These are phyloP conservation scores for Hymenotorrendiella dingleyae DNA, from an alignment of 2,329 filamentous ascomycete genomes.

Conservation along the genomic window DNA sequence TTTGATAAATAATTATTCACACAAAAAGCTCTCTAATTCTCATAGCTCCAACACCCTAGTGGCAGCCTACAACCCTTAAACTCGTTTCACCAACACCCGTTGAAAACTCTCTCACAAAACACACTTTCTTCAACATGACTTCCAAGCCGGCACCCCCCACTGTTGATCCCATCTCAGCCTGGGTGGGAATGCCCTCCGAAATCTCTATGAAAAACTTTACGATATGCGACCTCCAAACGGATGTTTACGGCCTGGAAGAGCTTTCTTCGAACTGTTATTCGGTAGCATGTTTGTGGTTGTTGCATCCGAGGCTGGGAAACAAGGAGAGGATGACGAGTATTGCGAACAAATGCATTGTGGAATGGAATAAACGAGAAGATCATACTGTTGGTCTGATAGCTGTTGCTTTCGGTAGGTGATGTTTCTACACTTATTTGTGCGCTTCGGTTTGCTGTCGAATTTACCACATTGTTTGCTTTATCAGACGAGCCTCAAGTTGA, in stretches of 20 bases:
- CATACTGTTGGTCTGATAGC: constrained; percentile 58
- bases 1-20: too few species aligned
- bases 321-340: constrained; percentile 71
- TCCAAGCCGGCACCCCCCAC: constrained; percentile 20
- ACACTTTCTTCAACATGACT: too few species aligned
- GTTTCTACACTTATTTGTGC: too few species aligned
- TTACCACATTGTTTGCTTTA: too few species aligned
- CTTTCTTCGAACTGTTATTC: constrained; percentile 47
- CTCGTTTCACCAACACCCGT: too few species aligned
- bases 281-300: constrained; percentile 81
- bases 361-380: constrained; percentile 51
- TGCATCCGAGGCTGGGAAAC: constrained; percentile 70
- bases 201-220: constrained; percentile 62
- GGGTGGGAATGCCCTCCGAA: constrained; percentile 12
- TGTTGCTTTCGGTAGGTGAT: constrained; percentile 77
- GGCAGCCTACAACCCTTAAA: too few species aligned
- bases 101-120: too few species aligned
- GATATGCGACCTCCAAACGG: constrained; percentile 72
- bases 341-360: constrained; percentile 60
- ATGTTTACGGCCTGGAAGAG: constrained; percentile 76
- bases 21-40: too few species aligned
- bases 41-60: too few species aligned
- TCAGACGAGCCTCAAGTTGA: too few species aligned
- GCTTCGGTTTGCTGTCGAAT: too few species aligned
- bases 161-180: constrained; percentile 5